Evolutionary conservation across 306 rosid species (phyloP).

Genomic region (Cyclanthera cordifolia): DNA sequence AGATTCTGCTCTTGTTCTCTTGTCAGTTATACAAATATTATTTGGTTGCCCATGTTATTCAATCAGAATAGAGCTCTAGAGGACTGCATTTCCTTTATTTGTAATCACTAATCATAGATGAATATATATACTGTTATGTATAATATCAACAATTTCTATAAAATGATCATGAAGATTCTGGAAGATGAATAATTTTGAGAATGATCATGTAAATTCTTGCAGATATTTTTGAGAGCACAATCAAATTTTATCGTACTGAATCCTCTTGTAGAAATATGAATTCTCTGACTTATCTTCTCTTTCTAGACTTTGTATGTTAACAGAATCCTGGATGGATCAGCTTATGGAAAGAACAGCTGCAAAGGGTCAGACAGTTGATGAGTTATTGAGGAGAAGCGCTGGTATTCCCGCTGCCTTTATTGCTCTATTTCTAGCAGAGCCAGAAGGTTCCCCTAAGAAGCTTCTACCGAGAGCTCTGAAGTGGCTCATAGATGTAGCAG

Average conservation of each 20-base stretch:
- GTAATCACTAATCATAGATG: background rate
- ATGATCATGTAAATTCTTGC: background rate
- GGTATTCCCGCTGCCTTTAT: conserved; percentile 95
- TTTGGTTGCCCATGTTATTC: background rate
- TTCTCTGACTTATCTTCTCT: conserved; percentile 7
- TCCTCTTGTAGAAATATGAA: background rate
- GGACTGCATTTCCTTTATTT: background rate
- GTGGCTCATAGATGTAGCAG: conserved; percentile 85
- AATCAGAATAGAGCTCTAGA: background rate
- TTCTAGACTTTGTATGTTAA: conserved; percentile 71
- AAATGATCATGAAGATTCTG: background rate
- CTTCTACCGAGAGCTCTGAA: conserved; percentile 80
- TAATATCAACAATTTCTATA: background rate
- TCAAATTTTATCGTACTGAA: background rate
- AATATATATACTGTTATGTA: background rate
- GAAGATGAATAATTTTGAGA: no score
- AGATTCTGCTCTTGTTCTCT: no score
- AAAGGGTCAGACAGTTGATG: conserved; percentile 81
- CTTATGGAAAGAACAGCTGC: conserved; percentile 85
- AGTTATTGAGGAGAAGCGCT: conserved; percentile 94
- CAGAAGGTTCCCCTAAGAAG: conserved; percentile 93
- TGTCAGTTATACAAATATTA: background rate
- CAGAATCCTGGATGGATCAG: conserved; percentile 94
- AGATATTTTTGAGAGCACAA: background rate
- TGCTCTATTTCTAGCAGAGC: conserved; percentile 96